Evolutionary conservation across 2,329 filamentous ascomycete species (phyloP).

Genomic region (Fusarium subglutinans): DNA sequence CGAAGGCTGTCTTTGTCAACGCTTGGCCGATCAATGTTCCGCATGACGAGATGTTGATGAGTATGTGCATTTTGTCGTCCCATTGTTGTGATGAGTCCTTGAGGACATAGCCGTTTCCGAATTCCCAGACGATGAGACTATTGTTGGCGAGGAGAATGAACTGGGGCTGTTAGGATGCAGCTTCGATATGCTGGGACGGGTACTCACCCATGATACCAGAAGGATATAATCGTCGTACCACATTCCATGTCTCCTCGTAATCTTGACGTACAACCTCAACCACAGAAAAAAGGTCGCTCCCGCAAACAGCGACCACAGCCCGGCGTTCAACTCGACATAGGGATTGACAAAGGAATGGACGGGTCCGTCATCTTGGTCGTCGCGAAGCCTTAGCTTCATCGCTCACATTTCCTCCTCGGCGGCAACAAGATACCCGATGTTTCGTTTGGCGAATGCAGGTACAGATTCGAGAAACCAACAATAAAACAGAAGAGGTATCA

Average conservation of each 20-base stretch:
- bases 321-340: slow-evolving; percentile 45
- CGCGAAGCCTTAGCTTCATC: slow-evolving; percentile 38
- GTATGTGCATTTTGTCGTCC: slow-evolving; percentile 62
- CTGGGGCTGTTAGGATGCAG: slow-evolving; percentile 39
- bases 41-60: slow-evolving; percentile 57
- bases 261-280: slow-evolving; percentile 48
- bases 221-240: slow-evolving; percentile 54
- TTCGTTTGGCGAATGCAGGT: slow-evolving; percentile 4
- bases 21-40: slow-evolving; percentile 50
- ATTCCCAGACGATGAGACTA: slow-evolving; percentile 56
- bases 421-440: not conserved
- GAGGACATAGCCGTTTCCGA: slow-evolving; percentile 58
- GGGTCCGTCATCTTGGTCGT: slow-evolving; percentile 32
- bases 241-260: slow-evolving; percentile 48
- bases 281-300: slow-evolving; percentile 45
- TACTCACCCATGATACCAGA: slow-evolving; percentile 49
- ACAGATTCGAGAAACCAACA: not conserved
- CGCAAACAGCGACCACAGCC: slow-evolving; percentile 47
- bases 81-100: slow-evolving; percentile 51
- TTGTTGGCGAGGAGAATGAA: slow-evolving; percentile 56
- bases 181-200: too few species aligned
- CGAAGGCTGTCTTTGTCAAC: slow-evolving; percentile 51
- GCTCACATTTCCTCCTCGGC: slow-evolving; percentile 26
- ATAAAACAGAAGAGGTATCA: not conserved
- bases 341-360: slow-evolving; percentile 44